Conservation (phyloP, 257 asterid species). For the Penstemon newberryi region DNA sequence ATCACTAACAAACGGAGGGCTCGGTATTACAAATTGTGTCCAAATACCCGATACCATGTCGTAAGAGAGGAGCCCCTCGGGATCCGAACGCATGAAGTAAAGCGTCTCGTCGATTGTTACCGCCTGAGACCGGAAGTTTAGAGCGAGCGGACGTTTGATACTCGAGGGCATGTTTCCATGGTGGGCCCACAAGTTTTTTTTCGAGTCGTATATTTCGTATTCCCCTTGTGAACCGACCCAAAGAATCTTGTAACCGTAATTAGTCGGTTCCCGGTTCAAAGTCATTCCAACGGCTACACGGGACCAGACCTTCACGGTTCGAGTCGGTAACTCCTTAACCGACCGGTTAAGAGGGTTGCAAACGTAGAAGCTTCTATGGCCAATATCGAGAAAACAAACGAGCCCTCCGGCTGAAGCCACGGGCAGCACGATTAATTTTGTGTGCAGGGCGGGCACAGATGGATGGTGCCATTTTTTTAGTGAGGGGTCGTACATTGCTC, state of each 20-base stretch:
- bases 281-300: conserved; percentile 93
- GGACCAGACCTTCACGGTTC: conserved; percentile 83
- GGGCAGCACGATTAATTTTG: conserved; percentile 73
- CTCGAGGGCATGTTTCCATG: conserved; percentile 65
- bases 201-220: conserved; percentile 71
- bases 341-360: conserved; percentile 90
- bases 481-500: conserved; percentile 84
- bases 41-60: conserved; percentile 63
- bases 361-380: conserved; percentile 70
- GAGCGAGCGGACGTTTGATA: conserved; percentile 72
- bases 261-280: conserved; percentile 36
- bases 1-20: conserved; percentile 66
- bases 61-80: conserved; percentile 78
- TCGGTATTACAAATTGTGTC: conserved; percentile 75
- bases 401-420: conserved; percentile 98
- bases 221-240: conserved; percentile 92
- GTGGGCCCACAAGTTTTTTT: conserved; percentile 58
- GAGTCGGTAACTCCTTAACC: conserved; percentile 74
- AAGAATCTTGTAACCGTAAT: conserved; percentile 67
- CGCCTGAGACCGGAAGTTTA: conserved; percentile 87
- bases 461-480: conserved; percentile 91
- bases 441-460: conserved; percentile 64
- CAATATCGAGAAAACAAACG: conserved; percentile 87
- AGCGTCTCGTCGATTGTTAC: conserved; percentile 52
- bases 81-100: conserved; percentile 83